A percentile compares a stretch with the other conserved stretches of the same genome.
These are phyloP conservation scores for Solanum chiquidenum DNA, from an alignment of 257 asterid species.

Conservation along the genomic window DNA sequence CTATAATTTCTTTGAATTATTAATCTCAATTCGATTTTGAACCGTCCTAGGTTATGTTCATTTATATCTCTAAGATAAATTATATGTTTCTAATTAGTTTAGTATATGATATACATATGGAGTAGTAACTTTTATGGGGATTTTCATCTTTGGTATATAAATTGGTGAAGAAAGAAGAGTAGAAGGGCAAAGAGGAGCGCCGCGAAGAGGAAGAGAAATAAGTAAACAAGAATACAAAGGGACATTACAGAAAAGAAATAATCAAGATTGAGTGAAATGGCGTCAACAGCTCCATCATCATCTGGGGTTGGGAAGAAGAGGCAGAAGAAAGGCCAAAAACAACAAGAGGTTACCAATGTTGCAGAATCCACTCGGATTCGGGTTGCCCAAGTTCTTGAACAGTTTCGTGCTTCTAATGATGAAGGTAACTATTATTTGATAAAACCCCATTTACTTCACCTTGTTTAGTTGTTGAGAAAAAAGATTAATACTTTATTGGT, in stretches of 20 bases:
- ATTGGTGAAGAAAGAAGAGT: neutral
- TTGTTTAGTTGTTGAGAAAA: neutral
- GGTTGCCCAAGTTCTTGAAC: conserved; percentile 35
- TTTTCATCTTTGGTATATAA: neutral
- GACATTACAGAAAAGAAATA: neutral
- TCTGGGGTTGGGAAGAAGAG: conserved; percentile 17
- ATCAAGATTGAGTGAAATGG: neutral
- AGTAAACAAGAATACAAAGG: neutral
- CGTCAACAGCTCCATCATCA: conserved; percentile 7
- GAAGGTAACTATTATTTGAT: conserved; percentile 20
- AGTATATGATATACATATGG: neutral
- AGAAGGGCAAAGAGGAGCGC: neutral
- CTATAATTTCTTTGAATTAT: too few species aligned
- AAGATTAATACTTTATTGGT: neutral
- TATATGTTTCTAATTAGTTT: neutral
- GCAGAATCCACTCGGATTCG: conserved; percentile 43
- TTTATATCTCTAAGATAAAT: too few species aligned
- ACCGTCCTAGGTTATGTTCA: too few species aligned
- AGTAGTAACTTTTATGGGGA: neutral
- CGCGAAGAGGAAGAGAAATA: neutral
- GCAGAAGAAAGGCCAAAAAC: conserved; percentile 19
- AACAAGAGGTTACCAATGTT: neutral
- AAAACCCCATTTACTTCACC: neutral
- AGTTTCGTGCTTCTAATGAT: conserved; percentile 37
- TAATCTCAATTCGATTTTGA: neutral